A percentile compares a stretch with the other conserved stretches of the same genome.
phyloP scores from a whole-genome alignment of 768 basidiomycete species.

The Amanita muscaria region DNA sequence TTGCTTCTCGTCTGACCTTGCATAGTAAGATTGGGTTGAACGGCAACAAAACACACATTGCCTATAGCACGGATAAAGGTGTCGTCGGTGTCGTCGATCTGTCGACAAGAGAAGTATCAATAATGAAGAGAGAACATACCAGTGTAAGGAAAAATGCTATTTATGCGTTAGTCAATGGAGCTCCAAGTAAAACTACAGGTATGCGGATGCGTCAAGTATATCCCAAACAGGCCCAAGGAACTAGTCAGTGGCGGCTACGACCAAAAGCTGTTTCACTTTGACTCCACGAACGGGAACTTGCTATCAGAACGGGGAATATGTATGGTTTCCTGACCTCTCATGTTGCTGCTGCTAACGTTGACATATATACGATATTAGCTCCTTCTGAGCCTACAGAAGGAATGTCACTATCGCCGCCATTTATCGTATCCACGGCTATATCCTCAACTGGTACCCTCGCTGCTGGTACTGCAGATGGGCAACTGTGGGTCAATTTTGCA shows the following conservation, averaged over 20 bases:
- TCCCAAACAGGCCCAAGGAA: slow-evolving; percentile 63
- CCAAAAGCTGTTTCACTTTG: slow-evolving; percentile 56
- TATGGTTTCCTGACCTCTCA: no score
- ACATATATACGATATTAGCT: no score
- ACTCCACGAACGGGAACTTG: slow-evolving; percentile 44
- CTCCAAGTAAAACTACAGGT: slow-evolving; percentile 35
- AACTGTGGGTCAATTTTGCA: slow-evolving; percentile 58
- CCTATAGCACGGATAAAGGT: slow-evolving; percentile 67
- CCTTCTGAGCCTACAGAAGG: slow-evolving; percentile 32
- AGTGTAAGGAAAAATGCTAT: slow-evolving; percentile 44
- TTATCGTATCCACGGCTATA: slow-evolving; percentile 55
- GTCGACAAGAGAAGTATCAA: slow-evolving; percentile 32
- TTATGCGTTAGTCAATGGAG: background rate
- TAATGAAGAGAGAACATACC: slow-evolving; percentile 54
- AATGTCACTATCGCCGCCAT: slow-evolving; percentile 64
- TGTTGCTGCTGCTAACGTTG: no score
- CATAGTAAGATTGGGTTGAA: slow-evolving; percentile 58
- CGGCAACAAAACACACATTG: slow-evolving; percentile 44
- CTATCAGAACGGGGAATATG: slow-evolving; percentile 55
- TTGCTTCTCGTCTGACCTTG: slow-evolving; percentile 18
- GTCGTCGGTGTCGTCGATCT: slow-evolving; percentile 59
- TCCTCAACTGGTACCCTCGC: slow-evolving; percentile 53
- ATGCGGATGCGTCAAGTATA: slow-evolving; percentile 60
- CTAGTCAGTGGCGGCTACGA: slow-evolving; percentile 77
- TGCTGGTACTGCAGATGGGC: slow-evolving; percentile 71